phyloP scores from a whole-genome alignment of 1,284 basidiomycete species.

The Coriolopsis trogii region DNA sequence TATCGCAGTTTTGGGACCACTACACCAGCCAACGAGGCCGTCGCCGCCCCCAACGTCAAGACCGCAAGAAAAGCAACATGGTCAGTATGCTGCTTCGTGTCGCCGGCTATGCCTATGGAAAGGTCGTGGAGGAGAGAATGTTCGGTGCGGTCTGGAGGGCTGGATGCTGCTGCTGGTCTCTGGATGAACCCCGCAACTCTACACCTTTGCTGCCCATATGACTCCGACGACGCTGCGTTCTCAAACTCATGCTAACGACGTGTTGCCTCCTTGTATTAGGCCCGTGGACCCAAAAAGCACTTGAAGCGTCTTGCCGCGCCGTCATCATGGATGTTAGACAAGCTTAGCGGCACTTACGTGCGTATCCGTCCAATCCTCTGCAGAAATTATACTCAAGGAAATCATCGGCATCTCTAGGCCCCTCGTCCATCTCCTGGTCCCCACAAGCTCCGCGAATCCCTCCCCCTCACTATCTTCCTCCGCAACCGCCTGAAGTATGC shows the following conservation, averaged over 20 bases:
- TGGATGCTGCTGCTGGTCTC: slow-evolving; percentile 33
- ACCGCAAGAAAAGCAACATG: slow-evolving; percentile 42
- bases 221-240: slow-evolving; percentile 24
- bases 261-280: slow-evolving; percentile 48
- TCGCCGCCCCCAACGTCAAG: slow-evolving; percentile 39
- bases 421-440: slow-evolving; percentile 97
- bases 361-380: slow-evolving; percentile 37
- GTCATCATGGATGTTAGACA: slow-evolving; percentile 99
- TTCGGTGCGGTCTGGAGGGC: slow-evolving; percentile 24
- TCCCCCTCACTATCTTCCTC: slow-evolving; percentile 93
- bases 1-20: slow-evolving; percentile 23
- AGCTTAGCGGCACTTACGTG: slow-evolving; percentile 97
- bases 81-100: slow-evolving; percentile 36
- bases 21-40: slow-evolving; percentile 30
- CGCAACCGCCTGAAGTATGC: slow-evolving; percentile 99
- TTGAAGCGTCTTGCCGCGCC: slow-evolving; percentile 98
- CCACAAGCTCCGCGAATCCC: slow-evolving; percentile 98
- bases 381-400: background rate
- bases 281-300: slow-evolving; percentile 99
- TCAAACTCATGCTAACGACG: slow-evolving; percentile 23
- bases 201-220: slow-evolving; percentile 3
- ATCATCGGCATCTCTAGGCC: slow-evolving; percentile 54
- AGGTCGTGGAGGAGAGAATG: slow-evolving; percentile 21
- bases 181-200: slow-evolving; percentile 35
- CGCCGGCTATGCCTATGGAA: slow-evolving; percentile 18